Conservation (phyloP, 345 rosid genomes). For the Syzygium oleosum region DNA sequence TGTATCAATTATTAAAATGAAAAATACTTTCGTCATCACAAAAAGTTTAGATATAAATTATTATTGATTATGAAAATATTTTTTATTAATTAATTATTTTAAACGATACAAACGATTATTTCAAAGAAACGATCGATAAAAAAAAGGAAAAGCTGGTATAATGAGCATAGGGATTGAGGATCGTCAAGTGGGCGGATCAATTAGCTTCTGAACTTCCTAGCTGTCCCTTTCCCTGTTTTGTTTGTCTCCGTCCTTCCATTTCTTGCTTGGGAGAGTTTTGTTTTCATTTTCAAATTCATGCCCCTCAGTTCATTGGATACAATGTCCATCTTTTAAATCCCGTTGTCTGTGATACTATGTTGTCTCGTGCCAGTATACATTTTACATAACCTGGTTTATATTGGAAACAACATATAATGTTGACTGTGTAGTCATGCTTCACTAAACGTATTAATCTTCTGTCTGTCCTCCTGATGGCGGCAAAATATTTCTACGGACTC, state of each 20-base stretch:
- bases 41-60: too few species aligned
- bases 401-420: background rate
- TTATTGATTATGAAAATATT: too few species aligned
- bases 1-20: too few species aligned
- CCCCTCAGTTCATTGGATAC: background rate
- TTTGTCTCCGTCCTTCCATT: background rate
- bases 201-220: background rate
- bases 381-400: background rate
- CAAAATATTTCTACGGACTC: constrained; percentile 88
- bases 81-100: too few species aligned
- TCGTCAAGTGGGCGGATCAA: background rate
- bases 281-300: background rate
- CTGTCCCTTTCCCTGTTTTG: background rate
- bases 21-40: too few species aligned
- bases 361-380: background rate
- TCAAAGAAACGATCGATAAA: background rate
- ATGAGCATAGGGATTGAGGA: background rate
- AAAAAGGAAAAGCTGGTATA: background rate
- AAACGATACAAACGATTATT: too few species aligned
- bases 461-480: background rate
- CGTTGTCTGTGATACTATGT: background rate
- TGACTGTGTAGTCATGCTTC: background rate
- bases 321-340: background rate
- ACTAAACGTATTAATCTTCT: background rate
- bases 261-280: background rate